Percentiles rank a stretch among this genome's conserved stretches.
These are phyloP conservation scores for Sporisorium iseilematis-ciliati DNA, from an alignment of 1,284 basidiomycete genomes.

Conservation along the genomic window DNA sequence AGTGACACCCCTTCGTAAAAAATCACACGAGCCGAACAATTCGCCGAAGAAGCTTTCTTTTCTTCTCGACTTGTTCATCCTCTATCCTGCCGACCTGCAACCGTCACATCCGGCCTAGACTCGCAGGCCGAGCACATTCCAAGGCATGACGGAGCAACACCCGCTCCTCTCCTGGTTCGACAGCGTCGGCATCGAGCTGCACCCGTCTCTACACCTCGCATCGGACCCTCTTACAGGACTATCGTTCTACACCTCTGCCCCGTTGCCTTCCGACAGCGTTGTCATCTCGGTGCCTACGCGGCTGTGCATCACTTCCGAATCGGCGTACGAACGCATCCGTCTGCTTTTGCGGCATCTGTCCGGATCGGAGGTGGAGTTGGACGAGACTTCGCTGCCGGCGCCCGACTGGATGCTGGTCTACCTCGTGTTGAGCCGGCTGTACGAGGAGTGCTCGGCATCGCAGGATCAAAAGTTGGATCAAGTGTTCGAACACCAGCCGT, in stretches of 20 bases:
- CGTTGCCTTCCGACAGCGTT: constrained; percentile 19
- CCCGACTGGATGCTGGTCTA: constrained; percentile 49
- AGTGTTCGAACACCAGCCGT: constrained; percentile 34
- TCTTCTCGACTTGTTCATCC: background rate
- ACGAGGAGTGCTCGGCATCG: background rate
- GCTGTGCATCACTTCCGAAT: constrained; percentile 36
- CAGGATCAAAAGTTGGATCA: background rate
- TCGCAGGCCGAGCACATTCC: no score
- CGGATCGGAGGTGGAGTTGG: background rate
- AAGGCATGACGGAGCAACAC: constrained; percentile 6
- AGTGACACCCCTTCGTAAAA: background rate
- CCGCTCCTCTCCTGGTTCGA: constrained; percentile 24
- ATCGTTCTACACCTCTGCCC: constrained; percentile 28
- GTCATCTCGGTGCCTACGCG: constrained; percentile 27
- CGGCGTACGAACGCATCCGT: constrained; percentile 9
- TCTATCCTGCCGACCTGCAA: no score
- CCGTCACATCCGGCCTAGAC: no score
- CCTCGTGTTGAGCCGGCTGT: constrained; percentile 23
- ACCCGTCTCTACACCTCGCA: constrained; percentile 20
- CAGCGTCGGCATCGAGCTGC: constrained; percentile 24
- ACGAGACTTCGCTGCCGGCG: constrained; percentile 1
- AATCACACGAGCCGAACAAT: constrained; percentile 3
- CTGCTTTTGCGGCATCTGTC: background rate
- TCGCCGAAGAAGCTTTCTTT: constrained; percentile 9
- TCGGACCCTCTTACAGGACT: constrained; percentile 30